Conservation (phyloP, 2,329 filamentous ascomycete species). For the Fusarium chuoi region DNA sequence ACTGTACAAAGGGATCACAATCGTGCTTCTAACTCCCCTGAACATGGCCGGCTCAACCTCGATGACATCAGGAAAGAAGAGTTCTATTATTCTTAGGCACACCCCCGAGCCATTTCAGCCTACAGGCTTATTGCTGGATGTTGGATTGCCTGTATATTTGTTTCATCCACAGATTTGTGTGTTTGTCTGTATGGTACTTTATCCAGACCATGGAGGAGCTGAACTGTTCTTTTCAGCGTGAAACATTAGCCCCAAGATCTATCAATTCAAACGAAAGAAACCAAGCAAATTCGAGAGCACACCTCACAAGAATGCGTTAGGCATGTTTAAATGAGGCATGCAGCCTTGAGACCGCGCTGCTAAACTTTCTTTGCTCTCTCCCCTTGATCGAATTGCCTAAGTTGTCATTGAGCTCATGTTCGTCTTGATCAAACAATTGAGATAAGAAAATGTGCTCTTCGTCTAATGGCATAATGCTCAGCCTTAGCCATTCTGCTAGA, state of each 20-base stretch:
- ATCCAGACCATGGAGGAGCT: conserved; percentile 1
- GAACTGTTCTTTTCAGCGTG: conserved; percentile 28
- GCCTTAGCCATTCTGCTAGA: neutral
- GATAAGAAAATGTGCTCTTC: neutral
- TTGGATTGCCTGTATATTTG: neutral
- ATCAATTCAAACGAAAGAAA: neutral
- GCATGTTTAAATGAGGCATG: neutral
- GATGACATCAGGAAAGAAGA: neutral
- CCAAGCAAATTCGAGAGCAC: neutral
- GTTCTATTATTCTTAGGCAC: neutral
- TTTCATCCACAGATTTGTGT: neutral
- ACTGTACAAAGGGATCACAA: neutral
- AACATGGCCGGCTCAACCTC: neutral
- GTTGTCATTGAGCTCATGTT: neutral
- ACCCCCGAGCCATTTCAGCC: neutral
- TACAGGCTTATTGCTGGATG: neutral
- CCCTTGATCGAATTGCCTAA: neutral
- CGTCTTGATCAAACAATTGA: neutral
- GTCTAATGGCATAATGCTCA: neutral
- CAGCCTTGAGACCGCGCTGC: neutral
- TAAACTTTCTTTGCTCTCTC: neutral
- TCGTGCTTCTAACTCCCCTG: neutral
- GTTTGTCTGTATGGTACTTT: neutral
- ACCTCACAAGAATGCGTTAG: neutral
- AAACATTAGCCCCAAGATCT: conserved; percentile 25